These are phyloP conservation scores for Plantago elongata DNA, from an alignment of 257 asterid species.

Conservation along the genomic window DNA sequence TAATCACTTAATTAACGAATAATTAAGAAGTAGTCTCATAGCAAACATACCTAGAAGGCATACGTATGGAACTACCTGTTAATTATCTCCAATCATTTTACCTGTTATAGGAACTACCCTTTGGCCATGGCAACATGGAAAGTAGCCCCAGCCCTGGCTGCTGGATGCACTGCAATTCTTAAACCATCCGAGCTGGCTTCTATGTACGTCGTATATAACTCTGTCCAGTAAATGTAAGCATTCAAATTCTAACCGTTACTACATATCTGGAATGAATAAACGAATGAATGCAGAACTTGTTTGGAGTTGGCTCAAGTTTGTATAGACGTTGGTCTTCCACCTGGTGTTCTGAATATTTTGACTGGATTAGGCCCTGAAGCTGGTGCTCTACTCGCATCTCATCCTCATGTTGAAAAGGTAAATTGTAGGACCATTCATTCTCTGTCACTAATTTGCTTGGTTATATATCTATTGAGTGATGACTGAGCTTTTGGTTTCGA, in stretches of 20 bases:
- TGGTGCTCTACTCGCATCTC: constrained; percentile 90
- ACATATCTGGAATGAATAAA: not conserved
- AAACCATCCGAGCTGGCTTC: constrained; percentile 93
- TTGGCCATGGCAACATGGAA: constrained; percentile 94
- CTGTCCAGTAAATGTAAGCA: not conserved
- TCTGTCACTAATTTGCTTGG: not conserved
- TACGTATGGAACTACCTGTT: no score
- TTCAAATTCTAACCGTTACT: not conserved
- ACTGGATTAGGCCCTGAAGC: constrained; percentile 90
- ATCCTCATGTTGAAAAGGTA: constrained; percentile 96
- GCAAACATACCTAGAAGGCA: no score
- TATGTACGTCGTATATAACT: constrained; percentile 39
- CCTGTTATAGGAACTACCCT: constrained; percentile 72
- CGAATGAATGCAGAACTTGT: constrained; percentile 62
- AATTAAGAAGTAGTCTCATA: no score
- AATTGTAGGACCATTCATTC: constrained; percentile 13
- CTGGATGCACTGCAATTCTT: constrained; percentile 89
- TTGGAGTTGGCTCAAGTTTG: constrained; percentile 91
- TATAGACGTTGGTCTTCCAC: constrained; percentile 82
- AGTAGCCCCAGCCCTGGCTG: constrained; percentile 97
- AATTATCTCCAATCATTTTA: no score
- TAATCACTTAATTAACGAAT: no score
- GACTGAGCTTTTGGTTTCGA: constrained; percentile 16
- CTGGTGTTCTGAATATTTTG: constrained; percentile 74
- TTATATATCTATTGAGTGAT: no score